Base-by-base conservation (phyloP, 192 early-diverging fungal species). In the Entophlyctis helioformis region DNA sequence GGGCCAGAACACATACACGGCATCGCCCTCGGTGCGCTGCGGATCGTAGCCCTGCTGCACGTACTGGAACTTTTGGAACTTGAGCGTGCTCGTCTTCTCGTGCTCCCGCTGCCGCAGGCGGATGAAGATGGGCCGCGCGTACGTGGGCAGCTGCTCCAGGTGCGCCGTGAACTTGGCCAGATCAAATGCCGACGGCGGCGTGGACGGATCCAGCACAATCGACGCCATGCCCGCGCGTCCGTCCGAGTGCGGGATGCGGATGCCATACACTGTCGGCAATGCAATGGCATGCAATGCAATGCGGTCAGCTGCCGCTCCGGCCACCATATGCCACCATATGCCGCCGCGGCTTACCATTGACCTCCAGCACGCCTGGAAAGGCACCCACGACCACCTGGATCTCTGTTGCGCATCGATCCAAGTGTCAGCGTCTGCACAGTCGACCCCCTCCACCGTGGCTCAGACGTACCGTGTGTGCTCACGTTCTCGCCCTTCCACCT, bases 401-500 rank as follows among this genome's bases (percentile, higher is more conserved):
- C n/a, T n/a, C n/a, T n/a, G n/a, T 25, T 44, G 28, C n/a, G 18
- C 32, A 44, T 44, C 43, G 29, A 18, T 18, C 43, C 32, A 13
- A 38, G 5, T 16, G n/a, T 31, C 29, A 31, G 29, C 29, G n/a
- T n/a, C n/a, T n/a, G n/a, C n/a, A n/a, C n/a, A n/a, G n/a, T n/a
- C n/a, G n/a, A n/a, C n/a, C n/a, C n/a, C n/a, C n/a, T n/a, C n/a
- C n/a, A n/a, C n/a, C n/a, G n/a, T n/a, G n/a, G n/a, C n/a, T n/a
- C 29, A 4, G 29, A 38, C 18, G 37, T 32, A 19, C 15, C 80
- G n/a, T 66, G 60, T 12, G 66, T 69, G n/a, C 45, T 50, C 2
- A 68, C 64, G 43, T 69, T 69, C 40, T 69, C 66, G 9, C 63
- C 63, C 35, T 60, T 55, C 83, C 81, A 83, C 11, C 83, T 54